Percentiles rank a stretch among this genome's conserved stretches.
phyloP scores from a whole-genome alignment of 208 protist genomes.

The Blechomonas ayalai region DNA sequence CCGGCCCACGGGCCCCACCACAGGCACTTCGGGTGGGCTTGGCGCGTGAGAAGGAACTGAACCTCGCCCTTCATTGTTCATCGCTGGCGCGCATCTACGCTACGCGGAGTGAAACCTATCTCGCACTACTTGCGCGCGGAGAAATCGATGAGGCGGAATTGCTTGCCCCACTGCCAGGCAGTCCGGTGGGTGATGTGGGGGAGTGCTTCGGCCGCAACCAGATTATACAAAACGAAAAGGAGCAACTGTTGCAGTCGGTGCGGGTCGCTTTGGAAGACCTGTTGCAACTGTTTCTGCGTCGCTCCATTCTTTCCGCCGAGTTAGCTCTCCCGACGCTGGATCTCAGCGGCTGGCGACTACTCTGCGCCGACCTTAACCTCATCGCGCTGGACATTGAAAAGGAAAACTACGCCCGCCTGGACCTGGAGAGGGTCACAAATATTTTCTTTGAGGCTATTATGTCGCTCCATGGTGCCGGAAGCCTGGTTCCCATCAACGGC shows the following conservation, averaged over 20 bases:
- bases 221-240: constrained; percentile 19
- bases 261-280: constrained; percentile 32
- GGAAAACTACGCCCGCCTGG: constrained; percentile 11
- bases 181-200: no score
- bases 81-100: constrained; percentile 14
- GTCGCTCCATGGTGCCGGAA: no score
- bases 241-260: constrained; percentile 16
- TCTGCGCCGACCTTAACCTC: constrained; percentile 61
- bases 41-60: constrained; percentile 41
- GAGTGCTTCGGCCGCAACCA: no score
- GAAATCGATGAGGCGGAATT: no score
- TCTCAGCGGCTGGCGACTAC: constrained; percentile 65
- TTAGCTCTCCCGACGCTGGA: constrained; percentile 72
- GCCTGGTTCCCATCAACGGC: neutral
- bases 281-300: constrained; percentile 54
- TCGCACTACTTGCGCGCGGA: constrained; percentile 3
- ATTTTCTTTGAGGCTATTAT: constrained; percentile 48
- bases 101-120: constrained; percentile 1
- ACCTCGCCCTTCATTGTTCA: constrained; percentile 26
- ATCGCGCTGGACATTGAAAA: constrained; percentile 16
- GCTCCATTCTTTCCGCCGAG: constrained; percentile 35
- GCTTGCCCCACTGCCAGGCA: no score
- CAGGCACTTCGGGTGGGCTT: constrained; percentile 57
- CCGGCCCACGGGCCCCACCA: constrained; percentile 49
- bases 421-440: constrained; percentile 41